Conservation (phyloP, 768 basidiomycete species). For the Amanita subjunquillea region DNA sequence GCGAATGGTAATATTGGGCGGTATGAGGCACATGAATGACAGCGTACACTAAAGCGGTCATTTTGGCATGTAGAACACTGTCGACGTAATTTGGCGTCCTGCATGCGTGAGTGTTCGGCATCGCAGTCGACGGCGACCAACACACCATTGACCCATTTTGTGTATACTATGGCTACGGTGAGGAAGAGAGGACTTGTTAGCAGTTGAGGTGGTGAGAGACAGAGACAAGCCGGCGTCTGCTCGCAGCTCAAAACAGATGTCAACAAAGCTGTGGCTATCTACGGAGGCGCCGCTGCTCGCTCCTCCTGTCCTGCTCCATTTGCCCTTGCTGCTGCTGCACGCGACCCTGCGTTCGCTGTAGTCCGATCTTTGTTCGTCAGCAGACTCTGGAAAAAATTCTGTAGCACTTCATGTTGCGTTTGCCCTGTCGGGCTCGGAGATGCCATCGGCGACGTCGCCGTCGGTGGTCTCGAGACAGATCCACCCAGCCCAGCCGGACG, state of each 20-base stretch:
- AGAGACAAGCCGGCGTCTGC: conserved; percentile 12
- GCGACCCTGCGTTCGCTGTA: conserved; percentile 9
- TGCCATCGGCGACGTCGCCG: conserved; percentile 24
- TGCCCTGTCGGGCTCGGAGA: conserved; percentile 31
- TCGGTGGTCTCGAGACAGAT: conserved; percentile 24
- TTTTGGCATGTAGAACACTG: conserved; percentile 63
- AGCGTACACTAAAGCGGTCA: conserved; percentile 69
- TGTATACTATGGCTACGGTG: conserved; percentile 11
- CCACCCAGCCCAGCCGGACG: conserved; percentile 30
- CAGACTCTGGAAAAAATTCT: conserved; percentile 82
- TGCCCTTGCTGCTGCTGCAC: conserved; percentile 16
- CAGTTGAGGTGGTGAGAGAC: not conserved
- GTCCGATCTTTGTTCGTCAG: conserved; percentile 60
- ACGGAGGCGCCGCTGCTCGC: conserved; percentile 3
- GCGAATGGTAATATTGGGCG: conserved; percentile 1
- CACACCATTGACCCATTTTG: conserved; percentile 31
- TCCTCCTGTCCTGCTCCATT: conserved; percentile 8
- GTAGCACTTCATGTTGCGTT: conserved; percentile 73
- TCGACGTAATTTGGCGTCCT: conserved; percentile 71
- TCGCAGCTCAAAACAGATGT: conserved; percentile 19
- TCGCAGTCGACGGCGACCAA: conserved; percentile 3
- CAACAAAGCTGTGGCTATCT: conserved; percentile 21
- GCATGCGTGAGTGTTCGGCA: conserved; percentile 10
- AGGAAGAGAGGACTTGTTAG: not conserved
- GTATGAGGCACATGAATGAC: not conserved